Evolutionary conservation across 2,329 filamentous ascomycete species (phyloP).

Genomic region (Arthroderma uncinatum): DNA sequence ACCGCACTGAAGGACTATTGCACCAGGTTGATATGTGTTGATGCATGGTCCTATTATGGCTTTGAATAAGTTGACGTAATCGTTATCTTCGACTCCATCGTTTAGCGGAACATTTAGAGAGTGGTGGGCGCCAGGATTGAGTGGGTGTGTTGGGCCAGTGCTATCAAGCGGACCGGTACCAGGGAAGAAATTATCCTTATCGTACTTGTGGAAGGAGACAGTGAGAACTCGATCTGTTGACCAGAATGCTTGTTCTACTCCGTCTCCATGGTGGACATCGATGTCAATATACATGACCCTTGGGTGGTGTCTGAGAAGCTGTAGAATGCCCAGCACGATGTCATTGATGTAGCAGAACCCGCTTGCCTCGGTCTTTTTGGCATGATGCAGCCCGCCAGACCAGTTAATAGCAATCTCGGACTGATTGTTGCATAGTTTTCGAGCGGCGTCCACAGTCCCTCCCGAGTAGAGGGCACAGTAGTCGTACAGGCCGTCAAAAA

Average conservation of each 20-base stretch:
- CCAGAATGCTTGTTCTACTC: constrained; percentile 83
- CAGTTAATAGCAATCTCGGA: constrained; percentile 96
- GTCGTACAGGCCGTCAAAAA: constrained; percentile 91
- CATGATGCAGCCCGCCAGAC: constrained; percentile 93
- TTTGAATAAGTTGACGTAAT: constrained; percentile 78
- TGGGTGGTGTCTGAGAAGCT: constrained; percentile 69
- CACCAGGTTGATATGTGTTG: constrained; percentile 72
- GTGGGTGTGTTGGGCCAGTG: constrained; percentile 69
- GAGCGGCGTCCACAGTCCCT: constrained; percentile 78
- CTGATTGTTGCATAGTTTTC: constrained; percentile 74
- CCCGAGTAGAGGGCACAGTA: constrained; percentile 93
- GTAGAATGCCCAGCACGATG: constrained; percentile 85
- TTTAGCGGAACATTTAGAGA: constrained; percentile 81
- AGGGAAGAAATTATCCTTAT: constrained; percentile 73
- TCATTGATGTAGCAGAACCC: constrained; percentile 99
- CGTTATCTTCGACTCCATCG: constrained; percentile 81
- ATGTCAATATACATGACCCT: constrained; percentile 93
- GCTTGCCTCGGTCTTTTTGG: constrained; percentile 84
- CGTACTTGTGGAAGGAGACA: constrained; percentile 93
- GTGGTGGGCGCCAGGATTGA: constrained; percentile 80
- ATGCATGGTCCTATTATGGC: constrained; percentile 67
- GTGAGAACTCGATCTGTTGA: constrained; percentile 85
- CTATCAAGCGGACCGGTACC: constrained; percentile 80
- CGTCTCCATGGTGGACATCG: constrained; percentile 83
- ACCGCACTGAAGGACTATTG: constrained; percentile 90